phyloP scores from a whole-genome alignment of 2,329 filamentous ascomycete genomes.

The Penicillium sp. region DNA sequence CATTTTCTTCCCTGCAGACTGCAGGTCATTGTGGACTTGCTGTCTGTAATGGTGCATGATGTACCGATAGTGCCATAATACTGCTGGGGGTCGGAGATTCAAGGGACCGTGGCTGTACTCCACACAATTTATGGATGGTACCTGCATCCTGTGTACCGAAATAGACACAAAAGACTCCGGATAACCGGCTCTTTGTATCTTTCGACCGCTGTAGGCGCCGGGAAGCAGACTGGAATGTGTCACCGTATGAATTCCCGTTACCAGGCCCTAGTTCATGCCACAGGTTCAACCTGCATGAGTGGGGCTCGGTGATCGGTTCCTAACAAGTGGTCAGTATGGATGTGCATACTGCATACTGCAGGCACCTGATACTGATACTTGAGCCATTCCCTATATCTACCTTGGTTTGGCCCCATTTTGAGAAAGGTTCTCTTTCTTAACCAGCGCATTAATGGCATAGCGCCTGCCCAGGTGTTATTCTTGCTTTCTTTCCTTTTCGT shows the following conservation, averaged over 20 bases:
- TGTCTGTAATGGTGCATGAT: background rate
- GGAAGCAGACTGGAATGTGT: conserved; percentile 22
- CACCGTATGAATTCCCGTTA: conserved; percentile 20
- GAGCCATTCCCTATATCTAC: conserved; percentile 20
- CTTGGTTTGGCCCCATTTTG: conserved; percentile 6
- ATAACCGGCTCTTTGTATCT: background rate
- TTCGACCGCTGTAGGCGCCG: conserved; percentile 6
- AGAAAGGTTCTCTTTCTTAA: conserved; percentile 3
- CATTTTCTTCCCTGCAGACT: conserved; percentile 22
- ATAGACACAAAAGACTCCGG: background rate
- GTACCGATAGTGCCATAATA: background rate
- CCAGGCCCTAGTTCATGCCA: conserved; percentile 19
- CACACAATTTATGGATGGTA: conserved; percentile 1
- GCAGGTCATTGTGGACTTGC: conserved; percentile 15
- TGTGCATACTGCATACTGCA: conserved; percentile 22
- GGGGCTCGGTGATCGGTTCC: conserved; percentile 21
- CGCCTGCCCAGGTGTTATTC: conserved; percentile 9
- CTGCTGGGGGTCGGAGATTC: background rate
- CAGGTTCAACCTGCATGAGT: conserved; percentile 22
- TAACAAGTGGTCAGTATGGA: conserved; percentile 22
- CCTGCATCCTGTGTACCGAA: conserved; percentile 5
- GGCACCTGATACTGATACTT: conserved; percentile 14
- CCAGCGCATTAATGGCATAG: conserved; percentile 29
- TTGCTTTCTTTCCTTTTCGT: conserved; percentile 16
- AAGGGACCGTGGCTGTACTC: conserved; percentile 7